Evolutionary conservation across 1,284 basidiomycete genomes (phyloP), one percentile per base, ranked within the genome.

Genomic region (Malassezia sp.): DNA sequence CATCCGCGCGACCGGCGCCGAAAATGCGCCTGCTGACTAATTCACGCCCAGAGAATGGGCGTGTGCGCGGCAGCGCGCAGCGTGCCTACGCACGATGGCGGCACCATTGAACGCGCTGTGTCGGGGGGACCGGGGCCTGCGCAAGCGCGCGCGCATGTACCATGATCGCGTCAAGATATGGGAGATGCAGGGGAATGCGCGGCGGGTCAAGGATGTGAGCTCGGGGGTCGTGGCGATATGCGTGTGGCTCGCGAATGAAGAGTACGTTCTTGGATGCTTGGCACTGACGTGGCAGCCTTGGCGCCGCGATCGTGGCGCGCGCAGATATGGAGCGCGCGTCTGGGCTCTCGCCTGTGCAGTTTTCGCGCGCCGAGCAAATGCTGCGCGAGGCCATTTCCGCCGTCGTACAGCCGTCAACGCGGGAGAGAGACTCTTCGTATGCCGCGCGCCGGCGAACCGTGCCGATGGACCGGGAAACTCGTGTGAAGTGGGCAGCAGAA

Each of bases 101-200:
- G 48, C 48, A 15, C 32, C 41, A 4, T 24, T 50, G 17, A 29
- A 24, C 15, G 24, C 40, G 10, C 38, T 50, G 21, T 50, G 48
- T 42, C 27, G 31, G 20, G 48, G 48, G 23, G 24, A 44, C 18
- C 48, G 48, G 8, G 26, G 15, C 11, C n/a, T 50, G 9, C 48
- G 48, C 14, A 42, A 50, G 22, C 33, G 26, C 10, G 38, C 48
- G 11, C 48, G 48, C 4, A n/a, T 50, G 8, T 50, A 39, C 22
- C 24, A 44, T 11, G 48, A 50, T 20, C 41, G 48, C 11, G 48
- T 50, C 2, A 44, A 45, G 22, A 28, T 50, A 9, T 50, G 48
- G 48, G 48, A 45, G 21, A 34, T 35, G 21, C 41, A 50, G 17
- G 48, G 48, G 6, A 50, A 50, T 40, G 41, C 48, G 8, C 35